A percentile compares a stretch with the other conserved stretches of the same genome.
Conservation (phyloP, 495 filamentous ascomycete species). For the Alectoria sarmentosa region DNA sequence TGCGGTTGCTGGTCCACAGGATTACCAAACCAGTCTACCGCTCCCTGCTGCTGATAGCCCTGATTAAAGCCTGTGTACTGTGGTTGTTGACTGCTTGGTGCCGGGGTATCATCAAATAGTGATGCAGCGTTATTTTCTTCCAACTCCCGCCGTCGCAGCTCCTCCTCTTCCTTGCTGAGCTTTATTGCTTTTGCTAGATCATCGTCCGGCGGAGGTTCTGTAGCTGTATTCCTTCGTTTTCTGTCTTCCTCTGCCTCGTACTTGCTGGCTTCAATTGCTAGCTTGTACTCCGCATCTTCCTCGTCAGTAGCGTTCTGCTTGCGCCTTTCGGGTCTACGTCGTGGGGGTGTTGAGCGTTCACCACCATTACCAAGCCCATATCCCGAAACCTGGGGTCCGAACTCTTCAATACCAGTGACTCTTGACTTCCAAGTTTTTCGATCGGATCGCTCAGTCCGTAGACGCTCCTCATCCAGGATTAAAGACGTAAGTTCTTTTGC, state of each 20-base stretch:
- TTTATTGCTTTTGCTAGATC: slow-evolving; percentile 94
- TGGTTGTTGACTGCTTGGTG: slow-evolving; percentile 49
- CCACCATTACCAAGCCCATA: slow-evolving; percentile 31
- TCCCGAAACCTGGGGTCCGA: slow-evolving; percentile 39
- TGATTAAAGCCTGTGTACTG: slow-evolving; percentile 89
- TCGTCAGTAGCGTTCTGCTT: slow-evolving; percentile 53
- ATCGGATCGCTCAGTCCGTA: slow-evolving; percentile 85
- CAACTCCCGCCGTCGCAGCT: slow-evolving; percentile 75
- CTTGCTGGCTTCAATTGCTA: slow-evolving; percentile 96
- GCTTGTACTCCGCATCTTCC: slow-evolving; percentile 84
- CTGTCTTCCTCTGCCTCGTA: slow-evolving; percentile 90
- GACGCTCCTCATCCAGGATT: slow-evolving; percentile 87
- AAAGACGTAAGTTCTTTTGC: slow-evolving; percentile 96
- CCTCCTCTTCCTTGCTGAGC: slow-evolving; percentile 92
- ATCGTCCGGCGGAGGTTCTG: slow-evolving; percentile 49
- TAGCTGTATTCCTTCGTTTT: slow-evolving; percentile 55
- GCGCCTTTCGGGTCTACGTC: slow-evolving; percentile 37
- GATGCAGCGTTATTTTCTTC: slow-evolving; percentile 83
- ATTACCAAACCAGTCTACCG: slow-evolving; percentile 96
- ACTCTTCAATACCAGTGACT: slow-evolving; percentile 88
- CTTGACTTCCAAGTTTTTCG: slow-evolving; percentile 95
- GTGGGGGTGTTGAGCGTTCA: slow-evolving; percentile 34
- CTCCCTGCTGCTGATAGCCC: slow-evolving; percentile 90
- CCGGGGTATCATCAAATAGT: slow-evolving; percentile 78
- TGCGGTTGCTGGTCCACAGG: slow-evolving; percentile 64